Evolutionary conservation across 805 yeast species (phyloP).

Genomic region (Nakazawaea anatomiae): DNA sequence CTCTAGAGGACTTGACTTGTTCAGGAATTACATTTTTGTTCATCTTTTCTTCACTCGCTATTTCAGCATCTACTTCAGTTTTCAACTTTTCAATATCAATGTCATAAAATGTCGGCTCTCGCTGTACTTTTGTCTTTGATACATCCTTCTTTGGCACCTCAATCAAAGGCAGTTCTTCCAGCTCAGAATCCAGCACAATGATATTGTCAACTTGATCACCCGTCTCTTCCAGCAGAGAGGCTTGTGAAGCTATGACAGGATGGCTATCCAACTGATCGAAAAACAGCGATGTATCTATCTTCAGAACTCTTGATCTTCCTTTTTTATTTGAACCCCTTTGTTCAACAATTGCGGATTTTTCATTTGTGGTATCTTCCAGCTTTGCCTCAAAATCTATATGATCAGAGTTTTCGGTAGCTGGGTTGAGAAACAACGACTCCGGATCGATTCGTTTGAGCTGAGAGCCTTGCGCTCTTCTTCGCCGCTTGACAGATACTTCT

Average conservation of each 20-base stretch:
- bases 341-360: not conserved
- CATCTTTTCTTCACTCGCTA: not conserved
- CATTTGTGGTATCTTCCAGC: no score
- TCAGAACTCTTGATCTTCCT: not conserved
- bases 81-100: constrained; percentile 2
- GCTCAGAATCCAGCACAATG: constrained; percentile 6
- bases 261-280: not conserved
- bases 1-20: not conserved
- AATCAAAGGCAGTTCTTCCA: not conserved
- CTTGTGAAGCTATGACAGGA: not conserved
- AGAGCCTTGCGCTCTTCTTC: not conserved
- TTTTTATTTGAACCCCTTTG: not conserved
- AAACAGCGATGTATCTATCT: not conserved
- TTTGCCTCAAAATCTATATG: no score
- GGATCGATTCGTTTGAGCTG: constrained; percentile 2
- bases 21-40: not conserved
- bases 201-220: not conserved
- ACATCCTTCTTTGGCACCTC: not conserved
- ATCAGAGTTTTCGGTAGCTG: not conserved
- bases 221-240: not conserved
- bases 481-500: not conserved
- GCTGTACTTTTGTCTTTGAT: not conserved
- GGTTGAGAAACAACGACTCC: not conserved
- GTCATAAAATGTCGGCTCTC: not conserved
- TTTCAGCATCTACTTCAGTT: not conserved